A percentile compares a stretch with the other conserved stretches of the same genome.
Conservation (phyloP, 352 stramenopile genomes). For the Phytophthora pinifolia region DNA sequence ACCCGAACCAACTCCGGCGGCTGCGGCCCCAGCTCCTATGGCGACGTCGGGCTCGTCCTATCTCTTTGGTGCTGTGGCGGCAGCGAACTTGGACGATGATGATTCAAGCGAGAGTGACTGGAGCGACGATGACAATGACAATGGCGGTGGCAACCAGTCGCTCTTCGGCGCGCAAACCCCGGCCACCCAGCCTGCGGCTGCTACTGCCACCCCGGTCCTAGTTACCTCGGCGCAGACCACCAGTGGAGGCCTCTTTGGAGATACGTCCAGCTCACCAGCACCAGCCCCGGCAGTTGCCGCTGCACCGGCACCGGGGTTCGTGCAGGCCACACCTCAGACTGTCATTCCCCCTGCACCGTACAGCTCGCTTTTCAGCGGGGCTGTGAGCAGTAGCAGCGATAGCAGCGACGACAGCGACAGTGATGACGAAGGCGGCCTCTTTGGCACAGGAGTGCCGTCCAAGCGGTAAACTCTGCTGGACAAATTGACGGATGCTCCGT, state of each 20-base stretch:
- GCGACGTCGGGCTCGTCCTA: slow-evolving; percentile 19
- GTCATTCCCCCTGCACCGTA: slow-evolving; percentile 36
- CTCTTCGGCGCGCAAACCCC: slow-evolving; percentile 40
- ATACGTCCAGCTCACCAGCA: slow-evolving; percentile 22
- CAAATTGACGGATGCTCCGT: slow-evolving; percentile 18
- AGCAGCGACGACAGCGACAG: slow-evolving; percentile 71
- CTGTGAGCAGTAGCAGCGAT: slow-evolving; percentile 45
- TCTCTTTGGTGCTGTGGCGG: slow-evolving; percentile 38
- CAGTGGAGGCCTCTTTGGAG: slow-evolving; percentile 34
- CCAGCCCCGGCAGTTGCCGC: slow-evolving; percentile 8
- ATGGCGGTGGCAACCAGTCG: slow-evolving; percentile 17
- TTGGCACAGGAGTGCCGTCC: slow-evolving; percentile 73
- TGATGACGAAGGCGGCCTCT: slow-evolving; percentile 76
- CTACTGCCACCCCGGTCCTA: slow-evolving; percentile 17
- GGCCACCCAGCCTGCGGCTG: slow-evolving; percentile 19
- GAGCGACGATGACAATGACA: slow-evolving; percentile 56
- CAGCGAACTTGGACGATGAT: slow-evolving; percentile 36
- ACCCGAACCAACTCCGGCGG: not conserved
- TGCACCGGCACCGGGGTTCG: slow-evolving; percentile 28
- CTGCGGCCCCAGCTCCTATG: slow-evolving; percentile 10
- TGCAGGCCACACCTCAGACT: slow-evolving; percentile 27
- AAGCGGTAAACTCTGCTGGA: slow-evolving; percentile 45
- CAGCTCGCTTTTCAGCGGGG: slow-evolving; percentile 63
- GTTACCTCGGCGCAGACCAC: slow-evolving; percentile 22
- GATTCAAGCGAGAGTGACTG: slow-evolving; percentile 71